Evolutionary conservation across 306 rosid species (phyloP), one percentile per base, ranked within the genome.

Genomic region (Acacia crassicarpa): DNA sequence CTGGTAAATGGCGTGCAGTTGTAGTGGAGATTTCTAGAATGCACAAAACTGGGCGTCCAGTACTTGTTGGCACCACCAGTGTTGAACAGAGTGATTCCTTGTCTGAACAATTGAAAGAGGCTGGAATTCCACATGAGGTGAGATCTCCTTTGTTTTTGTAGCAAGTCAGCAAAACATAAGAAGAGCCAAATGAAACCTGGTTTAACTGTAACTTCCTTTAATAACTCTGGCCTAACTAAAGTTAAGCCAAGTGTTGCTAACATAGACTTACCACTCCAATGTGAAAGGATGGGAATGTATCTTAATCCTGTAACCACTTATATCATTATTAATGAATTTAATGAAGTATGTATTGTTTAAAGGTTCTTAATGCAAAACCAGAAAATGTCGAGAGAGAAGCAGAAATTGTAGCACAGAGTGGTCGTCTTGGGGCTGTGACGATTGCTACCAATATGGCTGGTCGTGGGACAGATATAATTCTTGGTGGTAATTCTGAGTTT

Each of bases 401-500:
- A 74, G 99, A 95, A 85, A 95, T 93, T 87, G 98, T 95, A 61
- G 97, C 98, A 15, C 99, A 95, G 86, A 95, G 98, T 86, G 99
- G 99, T 86, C 97, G 99, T 73, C 83, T 92, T 53, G 99, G 96
- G 81, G 97, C 97, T 35, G 99, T 93, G 87, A 95, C 99, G 51
- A 93, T 95, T 79, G 99, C 97, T 76, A 95, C 99, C 82, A 95
- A 95, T 89, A 95, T 95, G 99, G 99, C 99, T 56, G 99, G 99
- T 80, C 97, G 99, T 77, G 99, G 99, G 78, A 95, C 99, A 71
- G 99, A 95, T 90, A 95, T 95, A 77, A 95, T 95, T 86, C 94
- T 95, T 35, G 99, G 99, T 67, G 99, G 99, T 75, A 95, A 95
- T 86, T 97, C 99, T 79, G 99, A 95, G 84, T 95, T 95, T 88